Evolutionary conservation across 2,329 filamentous ascomycete genomes (phyloP), one percentile per base, ranked within the genome.

Genomic region (Zarea fungicola): DNA sequence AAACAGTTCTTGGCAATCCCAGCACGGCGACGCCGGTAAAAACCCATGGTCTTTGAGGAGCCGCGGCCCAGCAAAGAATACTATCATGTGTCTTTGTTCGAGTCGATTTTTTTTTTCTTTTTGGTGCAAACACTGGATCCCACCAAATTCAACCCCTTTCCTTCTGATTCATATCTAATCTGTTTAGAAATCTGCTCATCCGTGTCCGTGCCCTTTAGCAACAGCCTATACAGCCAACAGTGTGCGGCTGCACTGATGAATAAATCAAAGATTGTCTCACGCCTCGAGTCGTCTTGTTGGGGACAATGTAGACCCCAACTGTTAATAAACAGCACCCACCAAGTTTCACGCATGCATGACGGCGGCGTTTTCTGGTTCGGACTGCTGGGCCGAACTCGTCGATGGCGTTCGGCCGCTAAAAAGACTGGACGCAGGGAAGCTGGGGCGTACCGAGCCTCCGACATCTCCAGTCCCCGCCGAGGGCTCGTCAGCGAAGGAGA

Each of bases 61-160:
- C 47, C 47, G 47, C 47, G 47, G 47, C 29, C 32, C 47, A n/a
- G 19, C n/a, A n/a, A n/a, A n/a, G n/a, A n/a, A n/a, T n/a, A n/a
- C 42, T 48, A 21, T 25, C 44, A 40, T 47, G 44, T 47, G 44
- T 21, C 28, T 34, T 5, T 18, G 2, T 28, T 10, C 11, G 3
- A 25, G n/a, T 34, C 8, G 6, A 9, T 43, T 32, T 42, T 18
- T 14, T 18, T 34, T 25, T 2, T 23, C 11, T 3, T 34, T 4
- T 18, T 34, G n/a, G 31, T 21, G 25, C 29, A 45, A 37, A 37
- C 42, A 23, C 31, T 23, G 42, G 19, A 18, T 7, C 26, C 26
- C 13, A 13, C 31, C 42, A 36, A 22, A 28, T n/a, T 34, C 28
- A 8, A 35, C 34, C 26, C 13, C 31, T 35, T 31, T 22, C 29